These are phyloP conservation scores for Venturia nashicola DNA, from an alignment of 2,329 filamentous ascomycete species.

Conservation along the genomic window DNA sequence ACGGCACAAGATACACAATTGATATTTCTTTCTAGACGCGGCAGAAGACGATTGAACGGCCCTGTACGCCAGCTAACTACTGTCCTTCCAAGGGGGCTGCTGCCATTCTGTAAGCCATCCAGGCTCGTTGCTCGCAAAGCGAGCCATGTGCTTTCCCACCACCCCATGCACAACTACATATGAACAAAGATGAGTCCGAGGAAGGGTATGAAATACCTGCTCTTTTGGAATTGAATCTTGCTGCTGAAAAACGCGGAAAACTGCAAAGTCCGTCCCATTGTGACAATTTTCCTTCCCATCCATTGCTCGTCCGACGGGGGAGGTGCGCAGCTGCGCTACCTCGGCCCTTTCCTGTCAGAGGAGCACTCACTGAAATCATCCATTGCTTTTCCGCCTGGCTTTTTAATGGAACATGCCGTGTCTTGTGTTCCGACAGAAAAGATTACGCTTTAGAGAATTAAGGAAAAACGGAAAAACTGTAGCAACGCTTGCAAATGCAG, in stretches of 20 bases:
- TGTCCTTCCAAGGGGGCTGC: neutral
- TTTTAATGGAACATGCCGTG: neutral
- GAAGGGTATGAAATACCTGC: conserved; percentile 2
- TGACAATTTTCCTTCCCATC: neutral
- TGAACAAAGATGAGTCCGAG: conserved; percentile 6
- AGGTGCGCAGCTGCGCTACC: neutral
- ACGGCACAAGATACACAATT: neutral
- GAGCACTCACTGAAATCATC: neutral
- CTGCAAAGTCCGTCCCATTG: neutral
- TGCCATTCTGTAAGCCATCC: conserved; percentile 7
- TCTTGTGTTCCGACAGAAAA: conserved; percentile 8
- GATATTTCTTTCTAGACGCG: neutral
- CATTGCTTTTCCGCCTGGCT: neutral
- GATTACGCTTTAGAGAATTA: conserved; percentile 7
- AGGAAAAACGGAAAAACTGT: neutral
- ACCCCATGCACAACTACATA: neutral
- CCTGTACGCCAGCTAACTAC: conserved; percentile 5
- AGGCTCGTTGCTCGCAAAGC: conserved; percentile 6
- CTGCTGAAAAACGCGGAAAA: neutral
- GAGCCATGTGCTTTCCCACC: neutral
- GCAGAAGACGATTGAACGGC: conserved; percentile 1
- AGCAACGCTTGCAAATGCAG: conserved; percentile 9
- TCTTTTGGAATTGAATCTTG: neutral
- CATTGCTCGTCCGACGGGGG: neutral
- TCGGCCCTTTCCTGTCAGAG: neutral